Base-by-base conservation (phyloP, 176 grass and related monocot genomes). In the Oropetium thomaeum region DNA sequence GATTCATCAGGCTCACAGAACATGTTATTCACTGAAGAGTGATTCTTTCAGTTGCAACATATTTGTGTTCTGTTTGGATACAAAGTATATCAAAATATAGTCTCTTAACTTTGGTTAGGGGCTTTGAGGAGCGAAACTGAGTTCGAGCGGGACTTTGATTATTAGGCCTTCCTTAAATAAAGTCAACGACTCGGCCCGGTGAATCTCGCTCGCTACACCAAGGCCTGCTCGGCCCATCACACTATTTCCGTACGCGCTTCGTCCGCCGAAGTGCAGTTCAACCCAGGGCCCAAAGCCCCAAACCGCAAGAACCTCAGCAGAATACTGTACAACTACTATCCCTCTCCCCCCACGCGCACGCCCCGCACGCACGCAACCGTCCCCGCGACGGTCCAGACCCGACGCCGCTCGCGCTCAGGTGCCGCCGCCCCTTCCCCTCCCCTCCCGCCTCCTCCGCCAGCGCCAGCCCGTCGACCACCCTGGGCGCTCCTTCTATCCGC, bases 391-490 rank as follows among this genome's bases (percentile, higher is more conserved):
- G 43, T 77, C 44, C 65, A 63, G 44, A 42, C 83, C 83, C 40
- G 34, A 44, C 84, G 71, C 78, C 58, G 71, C 71, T 67, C 62
- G 52, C 59, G 74, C 33, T 62, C 69, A 28, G 35, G 60, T 42
- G 70, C 70, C 65, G 22, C 60, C 60, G 49, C 20, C 28, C 43
- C 20, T 5, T 4, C 27, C 30, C 10, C 28, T 40, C 43, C 64
- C 22, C 76, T 33, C 40, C 13, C 52, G 68, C 69, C 61, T 58
- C 32, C 3, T 19, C 53, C 54, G 37, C 15, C 55, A n/a, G 44
- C 54, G 37, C 15, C 55, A n/a, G 44, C n/a, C 53, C 55, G 38
- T 48, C 52, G 8, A 26, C 54, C n/a, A 0, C 43, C 43, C 15
- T 22, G 20, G 12, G 3, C 9, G 55, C 35, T 57, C 0, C 13